Evolutionary conservation across 768 basidiomycete species (phyloP), one percentile per base, ranked within the genome.

Genomic region (Tulasnella sp.): DNA sequence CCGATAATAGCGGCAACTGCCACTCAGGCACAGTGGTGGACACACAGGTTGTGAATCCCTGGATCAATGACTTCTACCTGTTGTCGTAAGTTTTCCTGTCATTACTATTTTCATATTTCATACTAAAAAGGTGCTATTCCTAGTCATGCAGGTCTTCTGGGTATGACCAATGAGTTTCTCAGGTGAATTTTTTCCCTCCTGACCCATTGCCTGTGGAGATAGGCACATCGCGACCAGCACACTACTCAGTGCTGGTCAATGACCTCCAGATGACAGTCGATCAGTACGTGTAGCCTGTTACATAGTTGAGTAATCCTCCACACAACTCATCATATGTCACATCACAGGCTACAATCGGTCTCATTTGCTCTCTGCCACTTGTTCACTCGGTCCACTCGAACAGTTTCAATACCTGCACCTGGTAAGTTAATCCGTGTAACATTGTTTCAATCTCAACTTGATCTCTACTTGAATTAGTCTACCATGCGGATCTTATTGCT

Each of bases 341-440:
- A 83, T 15, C 83, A 87, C 66, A 77, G 80, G 15, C 70, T 91
- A 43, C 89, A 91, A 64, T 76, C 78, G 0, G 68, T 83, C 2
- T 82, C 87, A 0, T 90, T 85, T 54, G 83, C 86, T 0, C 73
- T 92, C 0, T 88, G 86, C 66, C 86, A 92, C 49, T 82, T 88
- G 0, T 91, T 88, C 64, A 85, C 87, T 1, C 79, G 87, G 2
- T 81, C 86, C 9, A 88, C 86, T 2, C 81, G 87, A 23, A 85
- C 86, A 0, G 87, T 88, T 1, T 88, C 87, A 0, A 88, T 88
- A 51, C 87, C 87, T 0, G 87, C 86, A 0, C 87, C 87, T 0
- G 86, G 58, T 59, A 17, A 49, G 58, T 51, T 48, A n/a, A n/a
- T n/a, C n/a, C 29, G 7, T 49, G 11, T 1, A 13, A 50, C 11